Conservation (phyloP, 352 stramenopile species). For the Globisporangium perplexum region DNA sequence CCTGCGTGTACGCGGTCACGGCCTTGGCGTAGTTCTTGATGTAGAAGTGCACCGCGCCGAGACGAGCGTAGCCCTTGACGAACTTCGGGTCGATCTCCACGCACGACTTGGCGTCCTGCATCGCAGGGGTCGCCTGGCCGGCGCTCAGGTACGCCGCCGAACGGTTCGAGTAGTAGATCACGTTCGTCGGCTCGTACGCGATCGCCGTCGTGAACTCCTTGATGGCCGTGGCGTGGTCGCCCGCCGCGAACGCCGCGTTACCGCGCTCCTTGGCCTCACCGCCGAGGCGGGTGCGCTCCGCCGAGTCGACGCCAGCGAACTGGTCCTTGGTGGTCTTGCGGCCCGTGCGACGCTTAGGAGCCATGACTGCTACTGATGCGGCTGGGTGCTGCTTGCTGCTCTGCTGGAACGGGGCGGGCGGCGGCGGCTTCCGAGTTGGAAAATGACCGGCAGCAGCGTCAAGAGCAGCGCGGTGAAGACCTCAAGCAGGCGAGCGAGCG, state of each 20-base stretch:
- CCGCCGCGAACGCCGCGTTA: conserved; percentile 72
- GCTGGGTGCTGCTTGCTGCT: conserved; percentile 12
- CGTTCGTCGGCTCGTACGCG: conserved; percentile 79
- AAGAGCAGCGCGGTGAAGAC: neutral
- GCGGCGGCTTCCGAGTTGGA: conserved; percentile 24
- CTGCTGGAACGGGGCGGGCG: conserved; percentile 9
- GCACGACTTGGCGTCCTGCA: conserved; percentile 84
- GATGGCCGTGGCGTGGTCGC: conserved; percentile 78
- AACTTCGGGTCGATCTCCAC: conserved; percentile 84
- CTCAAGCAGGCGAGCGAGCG: neutral
- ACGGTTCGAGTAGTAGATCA: conserved; percentile 88
- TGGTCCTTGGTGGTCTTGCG: conserved; percentile 83
- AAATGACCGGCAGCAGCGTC: conserved; percentile 19
- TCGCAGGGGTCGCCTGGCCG: conserved; percentile 69
- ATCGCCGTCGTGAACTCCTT: conserved; percentile 87
- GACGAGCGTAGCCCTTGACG: conserved; percentile 82
- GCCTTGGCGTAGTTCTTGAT: conserved; percentile 89
- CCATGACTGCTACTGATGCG: conserved; percentile 31
- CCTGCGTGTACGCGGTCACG: conserved; percentile 73
- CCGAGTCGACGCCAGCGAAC: conserved; percentile 49
- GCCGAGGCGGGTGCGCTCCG: conserved; percentile 69
- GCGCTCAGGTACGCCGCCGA: conserved; percentile 81
- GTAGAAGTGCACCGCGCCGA: conserved; percentile 83
- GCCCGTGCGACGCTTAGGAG: conserved; percentile 67
- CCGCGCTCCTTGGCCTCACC: conserved; percentile 83